Conservation (phyloP, 1,139 yeast species). For the Scheffersomyces insectosa region DNA sequence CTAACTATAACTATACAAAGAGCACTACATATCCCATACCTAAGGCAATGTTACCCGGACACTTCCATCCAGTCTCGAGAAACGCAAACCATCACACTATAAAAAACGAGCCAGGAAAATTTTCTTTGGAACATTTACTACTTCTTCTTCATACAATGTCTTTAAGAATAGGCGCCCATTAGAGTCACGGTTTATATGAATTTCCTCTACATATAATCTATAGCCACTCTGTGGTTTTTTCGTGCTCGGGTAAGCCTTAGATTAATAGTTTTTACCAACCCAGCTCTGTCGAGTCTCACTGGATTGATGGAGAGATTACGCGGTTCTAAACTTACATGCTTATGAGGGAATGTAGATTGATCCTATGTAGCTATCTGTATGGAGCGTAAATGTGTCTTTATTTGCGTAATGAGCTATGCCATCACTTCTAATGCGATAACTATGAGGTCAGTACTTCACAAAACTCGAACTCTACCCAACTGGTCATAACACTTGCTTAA, state of each 20-base stretch:
- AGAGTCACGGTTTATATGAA: conserved; percentile 79
- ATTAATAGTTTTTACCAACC: conserved; percentile 62
- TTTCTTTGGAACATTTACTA: conserved; percentile 11
- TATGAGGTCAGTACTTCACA: background rate
- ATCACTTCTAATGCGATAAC: too few species aligned
- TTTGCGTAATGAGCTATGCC: too few species aligned
- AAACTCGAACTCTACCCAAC: background rate
- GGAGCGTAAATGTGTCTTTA: too few species aligned
- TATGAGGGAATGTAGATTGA: too few species aligned
- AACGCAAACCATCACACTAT: background rate
- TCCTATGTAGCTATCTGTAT: too few species aligned
- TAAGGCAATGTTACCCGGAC: conserved; percentile 24
- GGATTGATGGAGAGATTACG: conserved; percentile 51
- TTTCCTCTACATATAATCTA: conserved; percentile 51
- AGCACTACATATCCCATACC: too few species aligned
- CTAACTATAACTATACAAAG: background rate
- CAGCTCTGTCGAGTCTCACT: conserved; percentile 58
- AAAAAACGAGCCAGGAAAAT: background rate
- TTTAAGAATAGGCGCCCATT: conserved; percentile 82
- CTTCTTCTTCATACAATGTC: conserved; percentile 63
- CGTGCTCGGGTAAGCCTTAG: conserved; percentile 97
- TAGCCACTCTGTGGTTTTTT: conserved; percentile 47
- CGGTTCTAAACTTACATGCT: conserved; percentile 69
- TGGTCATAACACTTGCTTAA: too few species aligned
- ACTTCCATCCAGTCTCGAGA: conserved; percentile 5